Evolutionary conservation across 2,329 filamentous ascomycete genomes (phyloP).

Genomic region (Ramularia collo-cygni): DNA sequence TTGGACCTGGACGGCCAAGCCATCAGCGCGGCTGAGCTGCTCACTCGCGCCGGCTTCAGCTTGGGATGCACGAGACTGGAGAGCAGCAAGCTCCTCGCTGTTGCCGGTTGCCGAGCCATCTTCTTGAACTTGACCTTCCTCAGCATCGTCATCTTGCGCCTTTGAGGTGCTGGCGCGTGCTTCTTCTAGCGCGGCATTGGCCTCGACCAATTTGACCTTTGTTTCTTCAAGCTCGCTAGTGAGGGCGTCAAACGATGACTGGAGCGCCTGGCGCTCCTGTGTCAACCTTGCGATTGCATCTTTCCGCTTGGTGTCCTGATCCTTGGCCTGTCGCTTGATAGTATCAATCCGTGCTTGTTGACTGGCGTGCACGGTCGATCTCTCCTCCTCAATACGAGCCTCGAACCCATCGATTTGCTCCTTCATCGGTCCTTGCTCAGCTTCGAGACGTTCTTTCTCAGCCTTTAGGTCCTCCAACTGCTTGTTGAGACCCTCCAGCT

Average conservation of each 20-base stretch:
- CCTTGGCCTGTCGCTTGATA: conserved; percentile 41
- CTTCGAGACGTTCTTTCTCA: conserved; percentile 50
- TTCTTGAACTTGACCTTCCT: conserved; percentile 44
- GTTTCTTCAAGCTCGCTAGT: conserved; percentile 12
- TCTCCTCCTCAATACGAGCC: conserved; percentile 33
- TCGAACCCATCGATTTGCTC: conserved; percentile 44
- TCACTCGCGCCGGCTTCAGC: conserved; percentile 36
- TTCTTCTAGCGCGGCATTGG: conserved; percentile 58
- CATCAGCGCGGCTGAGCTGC: conserved; percentile 32
- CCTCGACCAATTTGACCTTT: conserved; percentile 52
- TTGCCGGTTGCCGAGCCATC: conserved; percentile 18
- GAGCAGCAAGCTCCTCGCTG: conserved; percentile 28
- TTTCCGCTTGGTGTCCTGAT: conserved; percentile 57
- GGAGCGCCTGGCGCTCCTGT: conserved; percentile 19
- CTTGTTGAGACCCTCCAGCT: conserved; percentile 82
- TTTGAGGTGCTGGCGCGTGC: conserved; percentile 41
- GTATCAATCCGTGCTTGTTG: conserved; percentile 15
- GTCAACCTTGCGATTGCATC: conserved; percentile 52
- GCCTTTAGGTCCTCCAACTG: conserved; percentile 52
- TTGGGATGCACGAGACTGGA: conserved; percentile 33
- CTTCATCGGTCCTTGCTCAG: conserved; percentile 45
- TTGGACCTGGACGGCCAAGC: conserved; percentile 36
- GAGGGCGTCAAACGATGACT: conserved; percentile 11
- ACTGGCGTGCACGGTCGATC: conserved; percentile 22
- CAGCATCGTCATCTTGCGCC: conserved; percentile 26